Base-by-base conservation (phyloP, 345 rosid species). In the Garcia nutans region DNA sequence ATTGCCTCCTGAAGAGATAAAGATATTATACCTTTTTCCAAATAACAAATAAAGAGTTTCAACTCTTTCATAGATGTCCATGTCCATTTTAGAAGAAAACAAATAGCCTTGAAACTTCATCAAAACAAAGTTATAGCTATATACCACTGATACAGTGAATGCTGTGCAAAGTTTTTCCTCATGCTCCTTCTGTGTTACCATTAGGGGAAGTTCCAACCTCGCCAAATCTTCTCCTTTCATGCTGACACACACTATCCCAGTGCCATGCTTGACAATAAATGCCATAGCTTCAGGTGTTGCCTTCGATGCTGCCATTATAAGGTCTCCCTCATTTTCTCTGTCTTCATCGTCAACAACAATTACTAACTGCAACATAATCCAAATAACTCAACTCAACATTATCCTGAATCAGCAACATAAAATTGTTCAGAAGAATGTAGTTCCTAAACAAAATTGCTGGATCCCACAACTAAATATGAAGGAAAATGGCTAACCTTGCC, bases 201-300 rank as follows among this genome's bases (percentile, higher is more conserved):
- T 92, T 69, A 88, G 77, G 65, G 97, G 98, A 77, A 94, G 92
- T 66, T 89, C 78, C 85, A 94, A 83, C 69, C 97, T 89, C 79
- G 92, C 88, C 22, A 94, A 86, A 82, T 92, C 97, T 74, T 89
- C 88, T 7, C 78, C 91, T 81, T 81, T 86, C 98, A 94, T 94
- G 85, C 94, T 89, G 24, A 91, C 97, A 77, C 97, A 94, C 65
- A 94, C 93, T 45, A 92, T 92, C 49, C 98, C 97, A 77, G 97
- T 92, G 69, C 93, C 94, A 80, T 94, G 90, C 87, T 92, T 94
- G 81, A 94, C 98, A 69, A 92, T 88, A 70, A 92, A 94, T 75
- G 98, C 98, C 97, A 94, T 91, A 71, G 96, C 96, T 73, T 94
- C 97, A 23, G 97, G 93, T 58, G 98, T 94, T 19, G 85, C 95